These are phyloP conservation scores for Juncus inflexus DNA, from an alignment of 176 grass and related monocot species.

Conservation along the genomic window DNA sequence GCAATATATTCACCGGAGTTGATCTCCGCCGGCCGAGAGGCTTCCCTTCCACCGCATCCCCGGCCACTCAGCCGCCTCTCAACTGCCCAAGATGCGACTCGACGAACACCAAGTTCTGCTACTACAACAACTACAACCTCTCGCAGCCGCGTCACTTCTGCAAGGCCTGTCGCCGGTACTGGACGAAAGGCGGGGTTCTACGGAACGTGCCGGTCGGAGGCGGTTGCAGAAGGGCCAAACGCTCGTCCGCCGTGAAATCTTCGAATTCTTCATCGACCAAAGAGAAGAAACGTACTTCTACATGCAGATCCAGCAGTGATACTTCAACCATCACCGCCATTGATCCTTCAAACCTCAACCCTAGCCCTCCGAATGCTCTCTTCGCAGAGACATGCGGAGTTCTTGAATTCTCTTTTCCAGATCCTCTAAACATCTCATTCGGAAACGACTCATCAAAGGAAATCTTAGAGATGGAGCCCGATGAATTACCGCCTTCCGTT, in stretches of 20 bases:
- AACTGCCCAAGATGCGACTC: constrained; percentile 25
- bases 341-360: not conserved
- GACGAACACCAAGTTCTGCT: constrained; percentile 40
- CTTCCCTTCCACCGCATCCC: not conserved
- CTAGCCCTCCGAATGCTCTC: not conserved
- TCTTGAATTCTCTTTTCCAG: constrained; percentile 16
- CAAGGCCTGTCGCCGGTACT: constrained; percentile 41
- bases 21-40: constrained; percentile 10
- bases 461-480: constrained; percentile 3
- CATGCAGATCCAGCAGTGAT: constrained; percentile 9
- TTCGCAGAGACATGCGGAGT: not conserved
- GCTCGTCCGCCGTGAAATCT: constrained; percentile 13
- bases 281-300: not conserved
- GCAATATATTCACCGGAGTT: constrained; percentile 10
- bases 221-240: constrained; percentile 33
- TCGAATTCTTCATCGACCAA: constrained; percentile 11
- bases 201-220: constrained; percentile 47
- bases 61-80: constrained; percentile 8
- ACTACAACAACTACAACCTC: constrained; percentile 55
- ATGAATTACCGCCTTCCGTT: not conserved
- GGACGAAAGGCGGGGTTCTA: constrained; percentile 47
- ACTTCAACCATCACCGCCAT: constrained; percentile 8
- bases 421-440: not conserved
- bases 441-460: not conserved
- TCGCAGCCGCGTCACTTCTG: constrained; percentile 48